These are phyloP conservation scores for Citrullus amarus DNA, from an alignment of 306 rosid species.

Conservation along the genomic window DNA sequence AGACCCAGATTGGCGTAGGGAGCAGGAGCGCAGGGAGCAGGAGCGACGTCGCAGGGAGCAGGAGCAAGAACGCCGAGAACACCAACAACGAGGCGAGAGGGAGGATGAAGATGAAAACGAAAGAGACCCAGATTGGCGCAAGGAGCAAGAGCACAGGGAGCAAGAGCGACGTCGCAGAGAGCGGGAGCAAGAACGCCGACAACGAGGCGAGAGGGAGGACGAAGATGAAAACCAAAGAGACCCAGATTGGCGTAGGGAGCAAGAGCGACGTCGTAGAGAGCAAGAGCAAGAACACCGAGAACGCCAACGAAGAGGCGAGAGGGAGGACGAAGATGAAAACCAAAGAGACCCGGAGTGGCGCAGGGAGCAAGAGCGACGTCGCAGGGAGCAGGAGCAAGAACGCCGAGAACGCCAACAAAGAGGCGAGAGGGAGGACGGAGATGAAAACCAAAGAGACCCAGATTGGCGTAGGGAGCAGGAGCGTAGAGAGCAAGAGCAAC, in stretches of 20 bases:
- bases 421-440: neutral
- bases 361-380: neutral
- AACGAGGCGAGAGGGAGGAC: neutral
- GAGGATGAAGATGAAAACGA: neutral
- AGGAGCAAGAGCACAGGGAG: neutral
- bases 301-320: neutral
- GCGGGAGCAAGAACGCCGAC: neutral
- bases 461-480: neutral
- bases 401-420: neutral
- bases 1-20: neutral
- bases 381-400: neutral
- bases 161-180: neutral
- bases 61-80: neutral
- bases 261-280: neutral
- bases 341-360: neutral
- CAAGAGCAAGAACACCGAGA: neutral
- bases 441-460: neutral
- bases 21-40: neutral
- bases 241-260: neutral
- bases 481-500: neutral
- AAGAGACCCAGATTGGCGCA: neutral
- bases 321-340: neutral
- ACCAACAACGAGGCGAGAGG: neutral
- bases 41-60: neutral
- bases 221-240: neutral